Conservation (phyloP, 75 land plant species). For the Pseudotsuga menziesii region DNA sequence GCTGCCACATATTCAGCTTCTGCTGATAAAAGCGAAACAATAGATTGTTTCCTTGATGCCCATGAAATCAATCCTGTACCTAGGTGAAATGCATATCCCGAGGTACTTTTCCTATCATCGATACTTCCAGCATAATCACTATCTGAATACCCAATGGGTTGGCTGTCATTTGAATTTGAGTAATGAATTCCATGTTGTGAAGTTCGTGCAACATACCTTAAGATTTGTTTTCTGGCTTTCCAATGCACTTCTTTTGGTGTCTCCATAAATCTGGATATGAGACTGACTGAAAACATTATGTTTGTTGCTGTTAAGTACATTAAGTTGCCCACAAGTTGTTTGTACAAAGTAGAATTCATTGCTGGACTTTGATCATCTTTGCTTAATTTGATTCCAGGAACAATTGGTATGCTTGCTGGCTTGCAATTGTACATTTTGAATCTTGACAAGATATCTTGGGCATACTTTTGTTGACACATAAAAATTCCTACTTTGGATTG, state of each 20-base stretch:
- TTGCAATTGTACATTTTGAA: no score
- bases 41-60: slow-evolving; percentile 19
- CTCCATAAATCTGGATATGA: slow-evolving; percentile 2
- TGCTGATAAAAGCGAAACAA: slow-evolving; percentile 14
- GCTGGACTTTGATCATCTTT: no score
- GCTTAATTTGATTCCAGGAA: no score
- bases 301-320: slow-evolving; percentile 10
- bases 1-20: slow-evolving; percentile 23
- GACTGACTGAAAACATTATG: neutral
- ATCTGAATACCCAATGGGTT: slow-evolving; percentile 7
- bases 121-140: slow-evolving; percentile 26
- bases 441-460: no score
- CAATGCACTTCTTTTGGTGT: slow-evolving; percentile 15
- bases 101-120: slow-evolving; percentile 10
- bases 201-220: slow-evolving; percentile 12
- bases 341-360: neutral
- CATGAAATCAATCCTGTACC: slow-evolving; percentile 16
- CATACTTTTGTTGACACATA: no score
- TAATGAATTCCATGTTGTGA: slow-evolving; percentile 7
- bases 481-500: no score
- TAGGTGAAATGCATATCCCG: slow-evolving; percentile 19
- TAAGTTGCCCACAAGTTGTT: slow-evolving; percentile 4
- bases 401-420: no score
- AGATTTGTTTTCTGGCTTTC: slow-evolving; percentile 15
- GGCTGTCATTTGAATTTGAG: neutral